Evolutionary conservation across 208 protist species (phyloP).

Genomic region (Entamoeba histolytica): DNA sequence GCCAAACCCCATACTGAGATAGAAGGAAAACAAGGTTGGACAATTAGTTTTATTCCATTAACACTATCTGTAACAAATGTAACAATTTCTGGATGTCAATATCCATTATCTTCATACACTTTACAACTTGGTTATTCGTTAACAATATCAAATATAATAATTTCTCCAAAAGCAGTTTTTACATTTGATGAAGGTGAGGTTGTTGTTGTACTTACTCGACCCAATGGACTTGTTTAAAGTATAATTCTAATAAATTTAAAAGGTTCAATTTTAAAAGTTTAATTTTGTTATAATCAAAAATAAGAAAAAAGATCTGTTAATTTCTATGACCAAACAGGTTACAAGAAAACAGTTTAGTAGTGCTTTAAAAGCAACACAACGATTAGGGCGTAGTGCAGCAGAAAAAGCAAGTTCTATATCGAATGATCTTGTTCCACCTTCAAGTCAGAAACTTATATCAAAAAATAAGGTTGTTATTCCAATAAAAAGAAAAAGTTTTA

Average conservation of each 20-base stretch:
- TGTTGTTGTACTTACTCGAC: not conserved
- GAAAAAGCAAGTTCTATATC: not conserved
- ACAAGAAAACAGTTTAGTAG: not conserved
- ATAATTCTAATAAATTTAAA: no score
- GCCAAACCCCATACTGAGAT: not conserved
- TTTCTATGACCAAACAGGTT: not conserved
- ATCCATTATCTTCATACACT: not conserved
- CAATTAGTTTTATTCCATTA: not conserved
- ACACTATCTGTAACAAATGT: not conserved
- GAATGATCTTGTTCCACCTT: not conserved
- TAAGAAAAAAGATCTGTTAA: not conserved
- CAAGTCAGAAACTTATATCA: not conserved
- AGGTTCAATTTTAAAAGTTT: no score
- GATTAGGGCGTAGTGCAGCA: not conserved
- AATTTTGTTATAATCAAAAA: no score
- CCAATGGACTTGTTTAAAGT: not conserved
- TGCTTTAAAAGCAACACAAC: not conserved
- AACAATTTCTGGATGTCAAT: not conserved
- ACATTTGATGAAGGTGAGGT: not conserved
- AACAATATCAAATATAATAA: not conserved
- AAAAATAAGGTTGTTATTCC: no score
- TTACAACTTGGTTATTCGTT: not conserved
- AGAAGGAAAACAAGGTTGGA: not conserved
- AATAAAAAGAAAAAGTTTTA: no score
- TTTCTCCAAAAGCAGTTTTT: not conserved